Conservation (phyloP, 495 filamentous ascomycete species). For the Annulohypoxylon moriforme region DNA sequence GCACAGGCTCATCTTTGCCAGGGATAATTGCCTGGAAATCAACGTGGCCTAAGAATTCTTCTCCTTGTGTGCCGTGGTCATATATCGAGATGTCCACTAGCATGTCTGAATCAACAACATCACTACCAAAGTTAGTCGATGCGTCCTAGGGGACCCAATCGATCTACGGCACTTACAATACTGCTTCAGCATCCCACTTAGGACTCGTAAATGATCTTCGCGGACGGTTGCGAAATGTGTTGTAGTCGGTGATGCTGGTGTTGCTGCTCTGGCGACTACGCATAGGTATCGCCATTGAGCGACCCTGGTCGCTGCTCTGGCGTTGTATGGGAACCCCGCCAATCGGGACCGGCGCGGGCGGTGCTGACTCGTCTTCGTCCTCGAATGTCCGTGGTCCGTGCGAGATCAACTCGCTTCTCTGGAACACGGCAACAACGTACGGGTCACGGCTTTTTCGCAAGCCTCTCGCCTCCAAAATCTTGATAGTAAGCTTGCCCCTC, state of each 20-base stretch:
- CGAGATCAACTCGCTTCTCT: slow-evolving; percentile 95
- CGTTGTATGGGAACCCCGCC: slow-evolving; percentile 71
- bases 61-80: slow-evolving; percentile 79
- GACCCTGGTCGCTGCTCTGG: slow-evolving; percentile 78
- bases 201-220: slow-evolving; percentile 81
- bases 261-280: slow-evolving; percentile 93
- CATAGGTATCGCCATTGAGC: slow-evolving; percentile 95
- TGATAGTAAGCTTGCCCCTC: slow-evolving; percentile 90
- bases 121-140: slow-evolving; percentile 68
- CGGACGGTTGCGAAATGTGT: slow-evolving; percentile 70
- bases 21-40: slow-evolving; percentile 74
- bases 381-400: slow-evolving; percentile 73
- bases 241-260: slow-evolving; percentile 79
- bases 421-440: slow-evolving; percentile 96
- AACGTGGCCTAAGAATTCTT: slow-evolving; percentile 92
- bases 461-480: slow-evolving; percentile 84
- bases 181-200: slow-evolving; percentile 93
- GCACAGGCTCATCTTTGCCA: slow-evolving; percentile 74
- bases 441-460: slow-evolving; percentile 85
- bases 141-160: slow-evolving; percentile 20
- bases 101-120: slow-evolving; percentile 92
- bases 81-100: slow-evolving; percentile 95
- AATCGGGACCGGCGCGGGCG: slow-evolving; percentile 55
- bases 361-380: slow-evolving; percentile 60
- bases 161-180: slow-evolving; percentile 77